Conservation (phyloP, 495 filamentous ascomycete species). For the Penicillium paxilli region DNA sequence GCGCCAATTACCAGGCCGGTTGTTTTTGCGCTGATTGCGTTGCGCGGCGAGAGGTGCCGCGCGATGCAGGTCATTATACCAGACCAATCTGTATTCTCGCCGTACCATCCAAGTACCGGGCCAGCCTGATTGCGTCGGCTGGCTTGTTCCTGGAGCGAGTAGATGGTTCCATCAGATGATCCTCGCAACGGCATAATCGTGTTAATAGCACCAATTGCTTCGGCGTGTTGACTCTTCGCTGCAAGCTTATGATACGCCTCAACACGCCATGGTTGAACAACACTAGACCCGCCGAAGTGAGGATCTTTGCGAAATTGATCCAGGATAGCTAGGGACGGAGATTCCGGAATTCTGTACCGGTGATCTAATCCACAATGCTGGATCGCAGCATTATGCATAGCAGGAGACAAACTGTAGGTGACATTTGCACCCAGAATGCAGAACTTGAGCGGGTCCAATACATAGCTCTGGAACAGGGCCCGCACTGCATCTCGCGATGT, state of each 20-base stretch:
- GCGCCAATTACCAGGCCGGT: conserved; percentile 76
- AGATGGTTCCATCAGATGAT: conserved; percentile 59
- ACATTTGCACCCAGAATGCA: conserved; percentile 74
- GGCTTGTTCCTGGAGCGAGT: conserved; percentile 61
- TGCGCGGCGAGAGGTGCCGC: conserved; percentile 75
- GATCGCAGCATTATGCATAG: conserved; percentile 79
- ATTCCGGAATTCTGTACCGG: conserved; percentile 64
- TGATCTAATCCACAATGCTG: conserved; percentile 71
- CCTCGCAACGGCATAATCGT: conserved; percentile 75
- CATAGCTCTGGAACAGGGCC: conserved; percentile 54
- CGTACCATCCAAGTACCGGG: conserved; percentile 66
- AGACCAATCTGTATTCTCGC: conserved; percentile 86
- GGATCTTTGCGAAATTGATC: conserved; percentile 62
- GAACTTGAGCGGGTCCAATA: conserved; percentile 68
- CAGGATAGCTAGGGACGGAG: conserved; percentile 62
- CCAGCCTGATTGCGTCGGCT: conserved; percentile 67
- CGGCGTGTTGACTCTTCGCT: conserved; percentile 71
- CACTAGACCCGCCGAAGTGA: conserved; percentile 70
- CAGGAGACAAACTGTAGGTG: conserved; percentile 72
- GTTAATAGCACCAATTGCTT: conserved; percentile 80
- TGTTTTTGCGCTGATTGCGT: conserved; percentile 69
- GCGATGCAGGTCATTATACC: conserved; percentile 69
- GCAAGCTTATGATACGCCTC: conserved; percentile 67
- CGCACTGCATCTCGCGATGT: conserved; percentile 59
- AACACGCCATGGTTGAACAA: conserved; percentile 76